These are phyloP conservation scores for Xylaria acuta DNA, from an alignment of 495 filamentous ascomycete genomes.

Conservation along the genomic window DNA sequence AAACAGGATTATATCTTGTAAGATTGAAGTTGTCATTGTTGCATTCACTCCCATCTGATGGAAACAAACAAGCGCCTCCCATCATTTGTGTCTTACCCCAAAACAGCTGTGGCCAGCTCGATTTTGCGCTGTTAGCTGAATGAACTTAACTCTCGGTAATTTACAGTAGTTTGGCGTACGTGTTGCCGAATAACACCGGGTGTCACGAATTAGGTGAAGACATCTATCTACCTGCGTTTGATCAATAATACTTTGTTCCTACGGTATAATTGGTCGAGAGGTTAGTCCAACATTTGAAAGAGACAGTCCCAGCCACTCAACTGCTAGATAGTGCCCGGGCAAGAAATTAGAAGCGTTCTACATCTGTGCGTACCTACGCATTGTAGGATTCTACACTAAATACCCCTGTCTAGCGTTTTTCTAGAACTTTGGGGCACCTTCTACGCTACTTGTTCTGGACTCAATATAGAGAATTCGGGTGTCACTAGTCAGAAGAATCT, in stretches of 20 bases:
- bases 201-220: background rate
- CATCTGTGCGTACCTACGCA: background rate
- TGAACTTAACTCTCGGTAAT: background rate
- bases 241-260: background rate
- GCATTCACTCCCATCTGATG: background rate
- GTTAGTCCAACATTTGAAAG: background rate
- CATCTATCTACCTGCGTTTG: background rate
- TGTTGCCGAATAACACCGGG: background rate
- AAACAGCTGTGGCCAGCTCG: background rate
- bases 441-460: background rate
- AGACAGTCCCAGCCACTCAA: background rate
- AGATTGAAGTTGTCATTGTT: background rate
- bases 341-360: background rate
- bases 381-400: background rate
- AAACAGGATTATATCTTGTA: background rate
- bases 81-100: background rate
- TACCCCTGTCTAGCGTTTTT: conserved; percentile 21
- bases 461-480: background rate
- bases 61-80: background rate
- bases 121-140: background rate
- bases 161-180: background rate
- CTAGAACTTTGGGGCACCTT: conserved; percentile 14
- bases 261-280: too few relatives aligned
- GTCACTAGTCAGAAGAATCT: background rate
- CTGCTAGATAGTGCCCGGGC: background rate